phyloP scores from a whole-genome alignment of 805 yeast genomes.

The Jamesozyma jinghongensis region DNA sequence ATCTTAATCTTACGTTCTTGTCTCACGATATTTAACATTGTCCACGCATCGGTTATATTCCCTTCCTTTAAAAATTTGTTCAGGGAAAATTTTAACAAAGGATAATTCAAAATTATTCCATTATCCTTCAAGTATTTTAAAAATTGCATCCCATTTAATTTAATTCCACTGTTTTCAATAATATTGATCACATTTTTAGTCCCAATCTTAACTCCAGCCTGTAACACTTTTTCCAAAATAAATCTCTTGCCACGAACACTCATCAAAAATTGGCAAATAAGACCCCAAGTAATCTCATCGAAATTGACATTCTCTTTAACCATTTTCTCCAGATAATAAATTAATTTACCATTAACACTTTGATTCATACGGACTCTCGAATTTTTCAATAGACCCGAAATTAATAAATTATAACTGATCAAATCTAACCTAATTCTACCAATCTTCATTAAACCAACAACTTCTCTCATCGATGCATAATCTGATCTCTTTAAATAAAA shows the following conservation, averaged over 20 bases:
- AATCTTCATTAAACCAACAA: slow-evolving; percentile 34
- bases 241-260: slow-evolving; percentile 30
- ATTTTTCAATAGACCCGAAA: slow-evolving; percentile 25
- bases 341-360: slow-evolving; percentile 20
- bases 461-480: slow-evolving; percentile 33
- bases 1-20: slow-evolving; percentile 1
- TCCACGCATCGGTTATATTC: slow-evolving; percentile 26
- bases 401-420: slow-evolving; percentile 33
- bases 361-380: slow-evolving; percentile 24
- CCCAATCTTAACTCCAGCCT: background rate
- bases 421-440: slow-evolving; percentile 30
- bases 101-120: slow-evolving; percentile 20
- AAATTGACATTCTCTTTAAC: slow-evolving; percentile 20
- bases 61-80: slow-evolving; percentile 21
- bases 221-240: slow-evolving; percentile 27
- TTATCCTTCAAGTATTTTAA: slow-evolving; percentile 20
- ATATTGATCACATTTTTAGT: slow-evolving; percentile 22
- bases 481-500: slow-evolving; percentile 34
- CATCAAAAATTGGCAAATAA: slow-evolving; percentile 27
- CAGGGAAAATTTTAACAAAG: slow-evolving; percentile 21
- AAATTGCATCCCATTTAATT: slow-evolving; percentile 10
- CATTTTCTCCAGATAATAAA: slow-evolving; percentile 30
- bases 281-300: slow-evolving; percentile 33
- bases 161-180: slow-evolving; percentile 11
- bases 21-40: slow-evolving; percentile 15